Conservation (phyloP, 163 green algal genomes). For the Trebouxia gelatinosa region DNA sequence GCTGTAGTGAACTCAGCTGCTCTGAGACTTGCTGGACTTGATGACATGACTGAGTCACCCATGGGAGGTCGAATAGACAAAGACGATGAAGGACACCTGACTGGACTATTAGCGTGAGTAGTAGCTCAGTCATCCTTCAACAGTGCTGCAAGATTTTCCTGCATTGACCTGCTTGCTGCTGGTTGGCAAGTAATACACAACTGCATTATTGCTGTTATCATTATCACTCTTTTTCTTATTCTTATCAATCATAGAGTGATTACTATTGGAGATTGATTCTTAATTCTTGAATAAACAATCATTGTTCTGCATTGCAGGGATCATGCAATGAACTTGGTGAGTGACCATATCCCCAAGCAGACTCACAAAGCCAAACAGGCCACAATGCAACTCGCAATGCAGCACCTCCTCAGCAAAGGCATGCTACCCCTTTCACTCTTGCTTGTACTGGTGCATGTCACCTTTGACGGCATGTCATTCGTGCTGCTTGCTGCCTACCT, state of each 20-base stretch:
- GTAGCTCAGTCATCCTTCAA: too few species aligned
- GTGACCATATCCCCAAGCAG: slow-evolving; percentile 39
- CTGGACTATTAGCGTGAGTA: slow-evolving; percentile 47
- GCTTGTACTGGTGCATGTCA: too few species aligned
- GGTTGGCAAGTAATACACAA: not conserved
- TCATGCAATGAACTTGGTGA: slow-evolving; percentile 50
- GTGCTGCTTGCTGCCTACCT: too few species aligned
- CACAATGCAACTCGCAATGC: not conserved
- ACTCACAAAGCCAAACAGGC: not conserved
- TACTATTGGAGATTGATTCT: not conserved
- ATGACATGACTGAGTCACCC: slow-evolving; percentile 30
- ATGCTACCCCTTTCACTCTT: too few species aligned
- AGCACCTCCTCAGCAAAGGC: not conserved
- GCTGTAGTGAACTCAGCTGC: slow-evolving; percentile 61
- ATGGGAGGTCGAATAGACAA: slow-evolving; percentile 50
- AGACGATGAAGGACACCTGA: slow-evolving; percentile 42
- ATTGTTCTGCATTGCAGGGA: slow-evolving; percentile 40
- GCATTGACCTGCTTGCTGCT: slow-evolving; percentile 12
- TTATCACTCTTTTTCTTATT: not conserved
- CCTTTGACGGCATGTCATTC: too few species aligned
- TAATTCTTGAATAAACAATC: not conserved
- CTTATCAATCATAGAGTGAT: not conserved
- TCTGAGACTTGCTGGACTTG: slow-evolving; percentile 50
- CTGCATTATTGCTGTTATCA: not conserved
- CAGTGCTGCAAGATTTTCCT: too few species aligned